Percentiles rank a stretch among this genome's conserved stretches.
These are phyloP conservation scores for Rhizopus stolonifer DNA, from an alignment of 371 early-diverging fungal species.

Conservation along the genomic window DNA sequence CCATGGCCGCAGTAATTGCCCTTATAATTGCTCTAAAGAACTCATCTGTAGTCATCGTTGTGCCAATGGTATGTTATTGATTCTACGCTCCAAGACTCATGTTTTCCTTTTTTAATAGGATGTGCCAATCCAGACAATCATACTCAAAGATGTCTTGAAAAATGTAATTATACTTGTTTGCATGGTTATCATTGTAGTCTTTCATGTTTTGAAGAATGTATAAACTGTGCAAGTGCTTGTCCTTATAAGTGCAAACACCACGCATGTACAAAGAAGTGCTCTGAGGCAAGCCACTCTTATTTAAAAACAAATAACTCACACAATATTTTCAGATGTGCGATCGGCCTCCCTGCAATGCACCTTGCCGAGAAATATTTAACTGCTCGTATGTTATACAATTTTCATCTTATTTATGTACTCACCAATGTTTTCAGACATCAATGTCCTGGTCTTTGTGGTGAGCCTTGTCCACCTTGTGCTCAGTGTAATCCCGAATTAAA, in stretches of 20 bases:
- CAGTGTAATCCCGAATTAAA: constrained; percentile 23
- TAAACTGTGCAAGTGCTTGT: constrained; percentile 33
- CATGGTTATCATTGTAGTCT: constrained; percentile 46
- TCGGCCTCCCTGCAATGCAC: constrained; percentile 41
- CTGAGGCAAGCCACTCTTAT: constrained; percentile 21
- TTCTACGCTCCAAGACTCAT: background rate
- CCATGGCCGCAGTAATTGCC: constrained; percentile 35
- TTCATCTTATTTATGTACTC: background rate
- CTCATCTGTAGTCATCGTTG: constrained; percentile 54
- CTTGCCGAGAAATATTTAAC: constrained; percentile 21
- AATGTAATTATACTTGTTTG: constrained; percentile 36
- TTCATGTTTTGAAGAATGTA: constrained; percentile 38
- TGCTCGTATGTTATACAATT: constrained; percentile 36
- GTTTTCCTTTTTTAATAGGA: constrained; percentile 19
- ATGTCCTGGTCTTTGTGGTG: constrained; percentile 51
- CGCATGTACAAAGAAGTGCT: constrained; percentile 40
- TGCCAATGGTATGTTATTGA: constrained; percentile 41
- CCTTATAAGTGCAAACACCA: constrained; percentile 39
- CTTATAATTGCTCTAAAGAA: constrained; percentile 36
- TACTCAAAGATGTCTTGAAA: constrained; percentile 43
- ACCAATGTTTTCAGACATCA: constrained; percentile 27
- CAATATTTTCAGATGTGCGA: constrained; percentile 54
- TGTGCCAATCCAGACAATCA: constrained; percentile 46
- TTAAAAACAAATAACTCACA: no score
- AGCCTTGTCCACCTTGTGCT: constrained; percentile 46